These are phyloP conservation scores for Fusarium succisae DNA, from an alignment of 2,329 filamentous ascomycete species.

Conservation along the genomic window DNA sequence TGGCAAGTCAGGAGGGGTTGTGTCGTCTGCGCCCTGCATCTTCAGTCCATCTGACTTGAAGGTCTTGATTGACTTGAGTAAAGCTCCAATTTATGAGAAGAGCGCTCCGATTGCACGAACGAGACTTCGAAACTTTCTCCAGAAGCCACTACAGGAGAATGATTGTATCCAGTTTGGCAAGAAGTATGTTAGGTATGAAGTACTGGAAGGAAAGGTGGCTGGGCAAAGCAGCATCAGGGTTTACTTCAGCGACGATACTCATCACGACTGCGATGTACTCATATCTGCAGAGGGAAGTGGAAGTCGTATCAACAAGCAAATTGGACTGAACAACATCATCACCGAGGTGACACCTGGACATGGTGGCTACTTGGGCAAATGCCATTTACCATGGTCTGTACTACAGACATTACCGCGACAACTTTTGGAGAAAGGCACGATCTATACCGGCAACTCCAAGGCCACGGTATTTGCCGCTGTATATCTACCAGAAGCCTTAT, in stretches of 20 bases:
- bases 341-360: neutral
- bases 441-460: neutral
- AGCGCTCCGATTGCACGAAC: neutral
- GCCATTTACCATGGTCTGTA: neutral
- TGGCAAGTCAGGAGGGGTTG: neutral
- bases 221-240: neutral
- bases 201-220: fast-evolving
- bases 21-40: neutral
- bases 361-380: neutral
- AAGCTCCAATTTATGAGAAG: neutral
- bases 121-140: neutral
- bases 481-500: neutral
- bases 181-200: neutral
- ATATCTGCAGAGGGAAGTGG: neutral
- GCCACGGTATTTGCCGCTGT: neutral
- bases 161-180: fast-evolving
- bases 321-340: neutral
- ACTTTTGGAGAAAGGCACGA: neutral
- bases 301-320: neutral
- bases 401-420: neutral
- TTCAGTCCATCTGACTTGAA: neutral
- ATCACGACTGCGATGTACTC: neutral
- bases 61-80: neutral
- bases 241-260: neutral
- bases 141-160: fast-evolving